Evolutionary conservation across 192 early-diverging fungal species (phyloP).

Genomic region (Fimicolochytrium jonesii): DNA sequence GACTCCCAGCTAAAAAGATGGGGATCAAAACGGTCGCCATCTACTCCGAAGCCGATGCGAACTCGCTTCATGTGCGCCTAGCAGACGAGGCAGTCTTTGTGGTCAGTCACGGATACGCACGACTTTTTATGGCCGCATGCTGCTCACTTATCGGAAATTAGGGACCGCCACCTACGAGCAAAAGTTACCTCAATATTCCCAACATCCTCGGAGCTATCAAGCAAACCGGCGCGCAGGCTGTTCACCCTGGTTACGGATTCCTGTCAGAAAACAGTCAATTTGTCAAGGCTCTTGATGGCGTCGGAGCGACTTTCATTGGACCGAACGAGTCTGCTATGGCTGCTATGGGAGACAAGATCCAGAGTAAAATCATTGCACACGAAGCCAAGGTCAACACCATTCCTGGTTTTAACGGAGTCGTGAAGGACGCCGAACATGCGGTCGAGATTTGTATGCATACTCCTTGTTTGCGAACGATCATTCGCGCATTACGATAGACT

Average conservation of each 20-base stretch:
- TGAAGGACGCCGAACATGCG: conserved; percentile 62
- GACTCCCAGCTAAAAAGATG: conserved; percentile 63
- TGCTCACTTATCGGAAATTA: too few relatives aligned
- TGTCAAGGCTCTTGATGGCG: conserved; percentile 62
- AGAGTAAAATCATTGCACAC: conserved; percentile 88
- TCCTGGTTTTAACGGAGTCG: conserved; percentile 84
- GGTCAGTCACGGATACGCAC: neutral
- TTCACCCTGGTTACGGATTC: conserved; percentile 98
- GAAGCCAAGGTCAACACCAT: conserved; percentile 86
- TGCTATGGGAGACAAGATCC: conserved; percentile 91
- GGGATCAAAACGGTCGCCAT: conserved; percentile 95
- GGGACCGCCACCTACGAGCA: conserved; percentile 42
- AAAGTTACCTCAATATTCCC: conserved; percentile 78
- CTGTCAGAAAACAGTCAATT: conserved; percentile 92
- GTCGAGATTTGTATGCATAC: conserved; percentile 65
- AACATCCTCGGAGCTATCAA: conserved; percentile 79
- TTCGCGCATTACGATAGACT: too few relatives aligned
- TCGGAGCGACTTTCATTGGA: conserved; percentile 82
- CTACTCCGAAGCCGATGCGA: conserved; percentile 84
- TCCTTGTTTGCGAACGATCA: too few relatives aligned
- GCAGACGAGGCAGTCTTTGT: conserved; percentile 51
- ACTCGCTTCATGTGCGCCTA: conserved; percentile 80
- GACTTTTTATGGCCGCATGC: too few relatives aligned
- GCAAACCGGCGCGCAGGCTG: conserved; percentile 76
- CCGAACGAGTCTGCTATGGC: conserved; percentile 83